A percentile compares a stretch with the other conserved stretches of the same genome.
These are phyloP conservation scores for Fusarium temperatum DNA, from an alignment of 2,329 filamentous ascomycete genomes.

Conservation along the genomic window DNA sequence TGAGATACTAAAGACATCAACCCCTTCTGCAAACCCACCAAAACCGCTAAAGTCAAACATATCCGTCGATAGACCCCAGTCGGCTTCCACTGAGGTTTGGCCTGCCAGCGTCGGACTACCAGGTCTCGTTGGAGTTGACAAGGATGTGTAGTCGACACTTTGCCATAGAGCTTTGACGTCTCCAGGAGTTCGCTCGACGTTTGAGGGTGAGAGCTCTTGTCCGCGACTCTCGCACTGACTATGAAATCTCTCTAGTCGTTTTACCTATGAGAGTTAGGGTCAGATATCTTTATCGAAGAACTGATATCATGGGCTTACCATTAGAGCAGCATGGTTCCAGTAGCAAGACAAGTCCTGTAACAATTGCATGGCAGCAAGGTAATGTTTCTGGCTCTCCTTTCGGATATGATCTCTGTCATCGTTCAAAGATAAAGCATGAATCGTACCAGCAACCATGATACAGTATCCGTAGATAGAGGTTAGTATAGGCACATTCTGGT, in stretches of 20 bases:
- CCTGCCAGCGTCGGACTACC: neutral
- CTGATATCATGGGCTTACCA: neutral
- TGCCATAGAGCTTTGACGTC: conserved; percentile 17
- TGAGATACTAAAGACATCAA: conserved; percentile 14
- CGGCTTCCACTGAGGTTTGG: neutral
- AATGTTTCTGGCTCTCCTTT: neutral
- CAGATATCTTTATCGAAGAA: neutral
- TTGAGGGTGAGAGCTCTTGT: conserved; percentile 2
- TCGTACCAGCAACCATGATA: conserved; percentile 16
- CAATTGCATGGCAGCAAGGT: neutral
- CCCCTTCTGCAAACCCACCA: conserved; percentile 10
- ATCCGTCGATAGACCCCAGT: neutral
- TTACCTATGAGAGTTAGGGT: neutral
- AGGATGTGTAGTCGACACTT: conserved; percentile 9
- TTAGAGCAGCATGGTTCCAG: conserved; percentile 9
- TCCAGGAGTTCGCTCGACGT: neutral
- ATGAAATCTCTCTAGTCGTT: conserved; percentile 5
- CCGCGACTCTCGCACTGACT: conserved; percentile 1
- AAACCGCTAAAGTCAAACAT: conserved; percentile 18
- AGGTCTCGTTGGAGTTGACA: conserved; percentile 12
- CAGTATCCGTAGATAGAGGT: conserved; percentile 18
- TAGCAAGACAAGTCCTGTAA: neutral
- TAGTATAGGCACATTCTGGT: conserved; percentile 1
- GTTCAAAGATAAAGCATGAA: conserved; percentile 14
- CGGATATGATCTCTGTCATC: conserved; percentile 3